phyloP scores from a whole-genome alignment of 768 basidiomycete genomes.

The Phylloporus sp. region DNA sequence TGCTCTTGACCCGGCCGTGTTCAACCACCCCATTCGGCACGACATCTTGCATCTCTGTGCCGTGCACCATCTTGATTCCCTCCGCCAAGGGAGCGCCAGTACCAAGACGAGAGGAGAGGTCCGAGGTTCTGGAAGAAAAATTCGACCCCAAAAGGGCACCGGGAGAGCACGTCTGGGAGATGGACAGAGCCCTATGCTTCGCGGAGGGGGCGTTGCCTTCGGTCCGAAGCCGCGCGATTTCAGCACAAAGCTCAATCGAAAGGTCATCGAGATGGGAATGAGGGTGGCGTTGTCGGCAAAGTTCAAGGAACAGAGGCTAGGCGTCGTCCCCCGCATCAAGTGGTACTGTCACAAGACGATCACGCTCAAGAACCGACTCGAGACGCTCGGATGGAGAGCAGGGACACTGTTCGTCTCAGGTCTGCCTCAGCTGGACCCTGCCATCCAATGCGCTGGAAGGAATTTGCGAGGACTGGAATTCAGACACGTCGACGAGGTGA shows the following conservation, averaged over 20 bases:
- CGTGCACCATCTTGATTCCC: conserved; percentile 77
- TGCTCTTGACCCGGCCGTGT: conserved; percentile 74
- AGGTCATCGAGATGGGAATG: conserved; percentile 91
- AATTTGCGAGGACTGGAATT: conserved; percentile 72
- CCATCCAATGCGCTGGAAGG: conserved; percentile 54
- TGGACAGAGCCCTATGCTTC: conserved; percentile 76
- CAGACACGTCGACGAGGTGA: conserved; percentile 58
- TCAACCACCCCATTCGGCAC: conserved; percentile 80
- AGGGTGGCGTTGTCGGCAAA: conserved; percentile 83
- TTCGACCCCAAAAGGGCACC: conserved; percentile 87
- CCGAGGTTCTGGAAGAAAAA: conserved; percentile 81
- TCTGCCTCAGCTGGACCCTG: conserved; percentile 45
- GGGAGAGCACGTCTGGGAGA: conserved; percentile 90
- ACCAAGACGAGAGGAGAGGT: conserved; percentile 93
- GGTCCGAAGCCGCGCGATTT: conserved; percentile 92
- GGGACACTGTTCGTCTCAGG: conserved; percentile 73
- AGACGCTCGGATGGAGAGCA: conserved; percentile 60
- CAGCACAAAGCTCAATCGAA: conserved; percentile 86
- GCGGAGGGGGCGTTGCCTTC: conserved; percentile 90
- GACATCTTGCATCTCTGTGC: conserved; percentile 94
- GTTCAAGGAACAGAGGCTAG: conserved; percentile 66
- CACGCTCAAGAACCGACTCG: conserved; percentile 56
- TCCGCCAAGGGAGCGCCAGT: conserved; percentile 87
- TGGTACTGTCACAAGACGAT: conserved; percentile 75
- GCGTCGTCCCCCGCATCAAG: conserved; percentile 66